Evolutionary conservation across 495 filamentous ascomycete genomes (phyloP).

Genomic region (Polyplosphaeria fusca): DNA sequence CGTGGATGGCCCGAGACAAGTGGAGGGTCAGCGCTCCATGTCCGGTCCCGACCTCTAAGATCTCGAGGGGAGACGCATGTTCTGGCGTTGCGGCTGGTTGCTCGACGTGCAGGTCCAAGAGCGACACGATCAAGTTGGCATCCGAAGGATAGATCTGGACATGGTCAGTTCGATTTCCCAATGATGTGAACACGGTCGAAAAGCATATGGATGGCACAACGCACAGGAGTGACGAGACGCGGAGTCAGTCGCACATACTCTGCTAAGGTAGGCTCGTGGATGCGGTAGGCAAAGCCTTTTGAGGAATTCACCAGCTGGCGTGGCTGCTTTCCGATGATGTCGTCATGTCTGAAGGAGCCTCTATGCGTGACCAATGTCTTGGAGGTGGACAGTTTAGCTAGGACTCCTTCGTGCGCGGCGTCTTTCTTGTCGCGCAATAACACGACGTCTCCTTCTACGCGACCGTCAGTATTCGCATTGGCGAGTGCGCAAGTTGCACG

Average conservation of each 20-base stretch:
- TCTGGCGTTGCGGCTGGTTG: conserved; percentile 39
- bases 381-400: conserved; percentile 46
- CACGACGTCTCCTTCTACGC: conserved; percentile 57
- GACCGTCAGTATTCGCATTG: conserved; percentile 8
- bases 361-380: conserved; percentile 48
- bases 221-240: conserved; percentile 68
- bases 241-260: conserved; percentile 65
- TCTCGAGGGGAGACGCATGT: conserved; percentile 52
- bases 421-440: conserved; percentile 51
- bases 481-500: background rate
- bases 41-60: conserved; percentile 79
- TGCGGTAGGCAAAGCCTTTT: conserved; percentile 50
- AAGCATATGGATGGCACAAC: conserved; percentile 35
- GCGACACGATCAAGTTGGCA: conserved; percentile 65
- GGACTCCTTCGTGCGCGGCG: conserved; percentile 39
- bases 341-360: conserved; percentile 54
- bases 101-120: conserved; percentile 67
- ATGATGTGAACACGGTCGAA: too few species aligned
- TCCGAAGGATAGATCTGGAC: conserved; percentile 70
- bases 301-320: conserved; percentile 54
- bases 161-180: conserved; percentile 10
- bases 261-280: conserved; percentile 62
- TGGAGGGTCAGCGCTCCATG: conserved; percentile 73
- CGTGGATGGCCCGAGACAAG: conserved; percentile 71
- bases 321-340: conserved; percentile 61